phyloP scores from a whole-genome alignment of 768 basidiomycete species.

The Agrocybe praecox region DNA sequence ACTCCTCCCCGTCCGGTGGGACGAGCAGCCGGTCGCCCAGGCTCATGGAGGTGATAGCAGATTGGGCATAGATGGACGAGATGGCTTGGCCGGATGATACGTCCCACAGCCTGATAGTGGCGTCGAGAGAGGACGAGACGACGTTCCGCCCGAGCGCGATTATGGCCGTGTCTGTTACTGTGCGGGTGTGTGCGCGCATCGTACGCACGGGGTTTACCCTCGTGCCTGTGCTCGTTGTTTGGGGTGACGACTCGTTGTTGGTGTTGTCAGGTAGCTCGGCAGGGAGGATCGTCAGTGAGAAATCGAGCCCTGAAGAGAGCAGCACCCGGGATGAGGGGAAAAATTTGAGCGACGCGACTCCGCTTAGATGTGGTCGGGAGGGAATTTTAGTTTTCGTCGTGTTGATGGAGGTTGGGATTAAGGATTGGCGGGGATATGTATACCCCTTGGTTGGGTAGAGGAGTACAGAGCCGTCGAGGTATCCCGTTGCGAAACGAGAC shows the following conservation, averaged over 20 bases:
- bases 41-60: conserved; percentile 47
- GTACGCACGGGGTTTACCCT: conserved; percentile 54
- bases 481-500: conserved; percentile 60
- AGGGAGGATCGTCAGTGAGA: conserved; percentile 65
- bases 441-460: conserved; percentile 42
- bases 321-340: conserved; percentile 76
- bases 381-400: conserved; percentile 30
- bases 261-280: conserved; percentile 43
- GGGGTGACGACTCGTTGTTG: no score
- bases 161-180: conserved; percentile 66
- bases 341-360: conserved; percentile 58
- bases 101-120: conserved; percentile 74
- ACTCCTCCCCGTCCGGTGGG: conserved; percentile 28
- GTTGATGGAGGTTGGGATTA: conserved; percentile 22
- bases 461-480: conserved; percentile 59
- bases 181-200: conserved; percentile 65
- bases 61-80: conserved; percentile 41
- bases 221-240: no score
- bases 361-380: conserved; percentile 51
- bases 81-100: conserved; percentile 56
- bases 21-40: conserved; percentile 39
- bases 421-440: conserved; percentile 15
- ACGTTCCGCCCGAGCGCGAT: conserved; percentile 68
- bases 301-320: conserved; percentile 70
- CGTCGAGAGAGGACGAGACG: conserved; percentile 68